These are phyloP conservation scores for Picea abies DNA, from an alignment of 83 land plant genomes.

Conservation along the genomic window DNA sequence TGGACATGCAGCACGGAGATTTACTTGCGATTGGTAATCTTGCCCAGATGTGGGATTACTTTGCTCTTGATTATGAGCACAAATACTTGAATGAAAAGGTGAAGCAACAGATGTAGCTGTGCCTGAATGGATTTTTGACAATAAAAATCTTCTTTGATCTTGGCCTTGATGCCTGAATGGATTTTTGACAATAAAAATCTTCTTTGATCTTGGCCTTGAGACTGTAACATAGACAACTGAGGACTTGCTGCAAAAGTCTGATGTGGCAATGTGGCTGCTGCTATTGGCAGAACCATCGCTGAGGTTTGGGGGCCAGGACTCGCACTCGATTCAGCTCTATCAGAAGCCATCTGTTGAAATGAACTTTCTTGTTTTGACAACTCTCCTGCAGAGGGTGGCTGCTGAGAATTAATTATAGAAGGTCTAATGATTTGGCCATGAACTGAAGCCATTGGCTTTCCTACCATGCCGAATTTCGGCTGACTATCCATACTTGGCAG, in stretches of 20 bases:
- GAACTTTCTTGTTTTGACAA: slow-evolving; percentile 6
- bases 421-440: neutral
- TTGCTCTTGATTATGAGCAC: too few relatives aligned
- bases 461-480: slow-evolving; percentile 1
- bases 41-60: neutral
- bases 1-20: neutral
- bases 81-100: too few relatives aligned
- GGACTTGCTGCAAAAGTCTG: slow-evolving; percentile 3
- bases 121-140: too few relatives aligned
- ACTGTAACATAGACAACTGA: neutral
- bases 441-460: neutral
- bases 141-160: neutral
- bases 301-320: neutral
- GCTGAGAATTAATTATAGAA: slow-evolving; percentile 9
- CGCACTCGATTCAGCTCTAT: slow-evolving; percentile 9
- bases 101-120: too few relatives aligned
- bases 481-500: slow-evolving; percentile 13
- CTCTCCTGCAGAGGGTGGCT: slow-evolving; percentile 12
- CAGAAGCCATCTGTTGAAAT: slow-evolving; percentile 11
- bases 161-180: too few relatives aligned
- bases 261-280: neutral
- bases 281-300: neutral
- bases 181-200: neutral
- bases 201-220: slow-evolving; percentile 11
- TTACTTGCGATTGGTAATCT: slow-evolving; percentile 9